Percentiles rank a stretch among this genome's conserved stretches.
These are phyloP conservation scores for Penicillium olsonii DNA, from an alignment of 2,329 filamentous ascomycete species.

Conservation along the genomic window DNA sequence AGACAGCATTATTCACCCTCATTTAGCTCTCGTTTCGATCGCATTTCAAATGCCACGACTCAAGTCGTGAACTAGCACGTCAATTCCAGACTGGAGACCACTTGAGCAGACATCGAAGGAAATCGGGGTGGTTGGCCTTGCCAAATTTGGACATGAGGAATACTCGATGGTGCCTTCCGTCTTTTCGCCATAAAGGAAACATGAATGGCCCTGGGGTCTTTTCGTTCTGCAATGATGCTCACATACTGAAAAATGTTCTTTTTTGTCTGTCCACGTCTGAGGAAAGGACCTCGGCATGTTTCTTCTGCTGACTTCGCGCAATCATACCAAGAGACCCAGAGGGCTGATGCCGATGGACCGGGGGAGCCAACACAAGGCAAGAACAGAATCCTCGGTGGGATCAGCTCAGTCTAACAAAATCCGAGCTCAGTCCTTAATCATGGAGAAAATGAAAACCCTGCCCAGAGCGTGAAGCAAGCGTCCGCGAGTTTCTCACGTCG, in stretches of 20 bases:
- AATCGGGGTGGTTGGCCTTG: neutral
- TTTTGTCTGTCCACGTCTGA: slow-evolving; percentile 28
- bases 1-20: no score
- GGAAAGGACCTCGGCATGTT: slow-evolving; percentile 16
- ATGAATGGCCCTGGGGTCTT: neutral
- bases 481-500: slow-evolving; percentile 29
- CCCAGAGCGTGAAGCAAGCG: slow-evolving; percentile 11
- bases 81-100: no score
- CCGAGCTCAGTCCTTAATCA: neutral
- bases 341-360: neutral
- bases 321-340: slow-evolving; percentile 12
- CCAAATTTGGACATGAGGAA: neutral
- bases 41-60: no score
- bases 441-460: slow-evolving; percentile 4
- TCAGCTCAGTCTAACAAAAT: neutral
- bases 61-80: no score
- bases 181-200: neutral
- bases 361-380: slow-evolving; percentile 15
- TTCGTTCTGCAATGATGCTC: neutral
- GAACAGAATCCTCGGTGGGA: neutral
- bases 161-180: neutral
- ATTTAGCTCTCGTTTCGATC: no score
- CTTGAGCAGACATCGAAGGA: no score
- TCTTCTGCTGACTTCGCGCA: slow-evolving; percentile 16
- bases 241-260: slow-evolving; percentile 21